phyloP scores from a whole-genome alignment of 305 asterid genomes.

The Solanum hybrid region DNA sequence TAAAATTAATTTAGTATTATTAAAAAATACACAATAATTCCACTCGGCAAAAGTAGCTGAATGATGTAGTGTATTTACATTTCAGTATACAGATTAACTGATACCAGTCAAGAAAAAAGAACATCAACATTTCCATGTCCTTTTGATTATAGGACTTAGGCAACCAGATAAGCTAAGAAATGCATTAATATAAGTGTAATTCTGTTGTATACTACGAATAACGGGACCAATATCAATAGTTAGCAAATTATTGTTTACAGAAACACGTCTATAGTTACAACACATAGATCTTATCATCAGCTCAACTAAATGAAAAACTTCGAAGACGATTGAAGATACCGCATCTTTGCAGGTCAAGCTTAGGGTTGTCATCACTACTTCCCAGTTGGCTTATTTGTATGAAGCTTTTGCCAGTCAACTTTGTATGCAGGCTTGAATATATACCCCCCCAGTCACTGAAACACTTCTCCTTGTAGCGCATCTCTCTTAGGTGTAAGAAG shows the following conservation, averaged over 20 bases:
- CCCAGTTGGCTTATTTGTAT: background rate
- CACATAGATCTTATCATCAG: background rate
- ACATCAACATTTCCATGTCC: background rate
- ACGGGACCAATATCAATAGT: background rate
- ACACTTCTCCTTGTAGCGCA: background rate
- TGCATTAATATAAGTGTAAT: background rate
- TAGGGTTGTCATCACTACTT: background rate
- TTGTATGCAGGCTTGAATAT: background rate
- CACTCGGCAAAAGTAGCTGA: background rate
- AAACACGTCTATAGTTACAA: background rate
- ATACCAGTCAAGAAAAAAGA: background rate
- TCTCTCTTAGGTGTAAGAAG: background rate
- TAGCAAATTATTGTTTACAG: background rate
- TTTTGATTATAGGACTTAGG: background rate
- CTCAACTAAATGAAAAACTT: background rate
- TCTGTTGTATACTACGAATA: background rate
- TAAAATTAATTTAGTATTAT: too few species aligned
- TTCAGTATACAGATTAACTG: background rate
- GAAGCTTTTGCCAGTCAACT: background rate
- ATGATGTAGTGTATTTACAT: background rate
- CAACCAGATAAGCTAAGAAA: background rate
- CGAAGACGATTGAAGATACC: background rate
- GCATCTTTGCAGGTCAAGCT: background rate
- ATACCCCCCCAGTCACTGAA: background rate
- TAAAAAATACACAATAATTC: background rate